Evolutionary conservation across 768 basidiomycete genomes (phyloP), one percentile per base, ranked within the genome.

Genomic region (Antrodiella citrinella): DNA sequence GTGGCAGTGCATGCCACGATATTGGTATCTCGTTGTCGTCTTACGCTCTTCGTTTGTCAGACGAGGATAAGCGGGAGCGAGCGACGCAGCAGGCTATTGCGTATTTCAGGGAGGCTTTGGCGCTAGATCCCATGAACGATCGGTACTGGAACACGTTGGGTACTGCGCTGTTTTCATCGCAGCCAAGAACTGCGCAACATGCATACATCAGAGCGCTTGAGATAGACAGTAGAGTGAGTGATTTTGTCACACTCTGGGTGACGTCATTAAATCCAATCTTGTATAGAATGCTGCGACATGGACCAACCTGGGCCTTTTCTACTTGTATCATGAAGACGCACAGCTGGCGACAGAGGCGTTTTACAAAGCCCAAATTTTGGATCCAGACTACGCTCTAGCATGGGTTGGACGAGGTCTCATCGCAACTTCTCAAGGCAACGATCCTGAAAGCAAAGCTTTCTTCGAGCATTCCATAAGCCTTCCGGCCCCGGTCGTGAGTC

Each of bases 321-420:
- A 91, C 66, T 72, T 93, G 21, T 69, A 86, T 49, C 74, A 94
- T 56, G 72, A 74, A 19, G 95, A 98, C 65, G 58, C 74, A 1
- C 86, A 91, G 45, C 71, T 98, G 25, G 91, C 95, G 0, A 86
- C 85, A 56, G 83, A 93, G 59, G 84, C 89, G 1, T 81, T 99
- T 57, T 75, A 83, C 59, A 83, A 83, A 51, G 91, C 94, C 9
- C 96, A 97, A 64, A 82, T 86, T 15, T 74, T 93, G 41, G 93
- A 98, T 69, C 91, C 95, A 4, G 95, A 98, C 60, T 86, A 84
- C 67, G 75, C 86, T 0, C 60, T 82, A 19, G 84, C 92, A 5
- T 99, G 96, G 96, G 73, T 95, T 19, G 96, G 92, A 1, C 93
- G 94, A 63, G 86, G 79, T 3, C 65, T 91, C 21, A 73, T 90